phyloP scores from a whole-genome alignment of 345 rosid genomes.

The Syzygium oleosum region DNA sequence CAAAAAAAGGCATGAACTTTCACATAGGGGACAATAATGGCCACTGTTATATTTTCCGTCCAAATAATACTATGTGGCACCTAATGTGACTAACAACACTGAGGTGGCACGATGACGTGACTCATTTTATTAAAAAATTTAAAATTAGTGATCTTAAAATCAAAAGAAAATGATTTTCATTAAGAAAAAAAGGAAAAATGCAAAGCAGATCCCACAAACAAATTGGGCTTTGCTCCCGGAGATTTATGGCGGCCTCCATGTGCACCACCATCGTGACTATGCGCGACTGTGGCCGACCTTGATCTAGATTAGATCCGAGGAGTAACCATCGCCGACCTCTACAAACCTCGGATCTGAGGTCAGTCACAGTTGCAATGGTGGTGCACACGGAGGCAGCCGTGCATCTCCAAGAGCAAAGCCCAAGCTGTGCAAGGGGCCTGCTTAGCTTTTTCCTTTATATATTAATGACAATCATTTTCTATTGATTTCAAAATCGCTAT shows the following conservation, averaged over 20 bases:
- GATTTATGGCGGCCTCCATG: fast-evolving
- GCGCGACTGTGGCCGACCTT: not conserved
- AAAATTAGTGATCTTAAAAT: not conserved
- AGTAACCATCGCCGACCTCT: too few species aligned
- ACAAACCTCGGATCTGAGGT: not conserved
- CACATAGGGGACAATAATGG: not conserved
- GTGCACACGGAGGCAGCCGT: not conserved
- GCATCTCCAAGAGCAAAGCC: not conserved
- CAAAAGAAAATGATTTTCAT: not conserved
- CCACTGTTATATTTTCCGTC: not conserved
- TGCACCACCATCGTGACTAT: not conserved
- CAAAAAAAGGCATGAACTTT: not conserved
- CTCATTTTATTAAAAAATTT: not conserved
- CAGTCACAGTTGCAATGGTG: fast-evolving
- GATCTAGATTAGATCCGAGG: not conserved
- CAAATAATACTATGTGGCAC: not conserved
- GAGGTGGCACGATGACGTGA: not conserved
- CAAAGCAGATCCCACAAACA: not conserved
- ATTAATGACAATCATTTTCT: not conserved
- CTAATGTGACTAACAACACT: not conserved
- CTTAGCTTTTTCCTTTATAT: not conserved
- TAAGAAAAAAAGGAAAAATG: not conserved
- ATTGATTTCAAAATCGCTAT: not conserved
- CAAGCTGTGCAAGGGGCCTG: not conserved
- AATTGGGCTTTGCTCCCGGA: not conserved